phyloP scores from a whole-genome alignment of 2,329 filamentous ascomycete species.

The Verticillium alfalfae region DNA sequence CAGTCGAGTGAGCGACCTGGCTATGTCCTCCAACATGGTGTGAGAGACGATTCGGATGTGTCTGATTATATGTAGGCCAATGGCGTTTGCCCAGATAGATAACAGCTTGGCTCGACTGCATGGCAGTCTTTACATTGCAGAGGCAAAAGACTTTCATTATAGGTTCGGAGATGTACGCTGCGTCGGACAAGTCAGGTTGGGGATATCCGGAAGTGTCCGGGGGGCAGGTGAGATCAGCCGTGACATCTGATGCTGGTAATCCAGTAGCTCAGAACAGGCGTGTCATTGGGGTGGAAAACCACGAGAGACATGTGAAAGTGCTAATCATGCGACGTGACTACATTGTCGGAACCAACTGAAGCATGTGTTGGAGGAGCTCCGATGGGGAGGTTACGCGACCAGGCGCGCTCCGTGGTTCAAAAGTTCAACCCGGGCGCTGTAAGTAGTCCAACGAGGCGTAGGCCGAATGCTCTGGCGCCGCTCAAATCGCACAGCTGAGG shows the following conservation, averaged over 20 bases:
- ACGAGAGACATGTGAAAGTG: neutral
- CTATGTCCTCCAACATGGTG: slow-evolving; percentile 33
- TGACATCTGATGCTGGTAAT: neutral
- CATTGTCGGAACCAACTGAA: neutral
- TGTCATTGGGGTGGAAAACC: neutral
- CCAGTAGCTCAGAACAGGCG: neutral
- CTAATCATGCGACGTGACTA: neutral
- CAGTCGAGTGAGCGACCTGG: slow-evolving; percentile 35
- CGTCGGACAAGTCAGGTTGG: slow-evolving; percentile 15
- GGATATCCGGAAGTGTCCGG: slow-evolving; percentile 23
- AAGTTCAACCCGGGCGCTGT: too few species aligned
- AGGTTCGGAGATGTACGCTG: neutral
- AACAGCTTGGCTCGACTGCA: neutral
- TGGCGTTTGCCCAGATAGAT: neutral
- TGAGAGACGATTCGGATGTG: slow-evolving; percentile 3
- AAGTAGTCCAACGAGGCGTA: too few species aligned
- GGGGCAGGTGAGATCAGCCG: slow-evolving; percentile 5
- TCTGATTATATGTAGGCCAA: slow-evolving; percentile 1
- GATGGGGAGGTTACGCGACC: neutral
- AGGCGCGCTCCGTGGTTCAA: neutral
- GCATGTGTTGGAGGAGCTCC: neutral
- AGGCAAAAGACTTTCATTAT: neutral
- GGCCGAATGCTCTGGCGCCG: too few species aligned
- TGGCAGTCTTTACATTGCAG: neutral
- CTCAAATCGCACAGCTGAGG: too few species aligned